Percentiles rank a stretch among this genome's conserved stretches.
These are phyloP conservation scores for Handroanthus guayacan DNA, from an alignment of 257 asterid species.

Conservation along the genomic window DNA sequence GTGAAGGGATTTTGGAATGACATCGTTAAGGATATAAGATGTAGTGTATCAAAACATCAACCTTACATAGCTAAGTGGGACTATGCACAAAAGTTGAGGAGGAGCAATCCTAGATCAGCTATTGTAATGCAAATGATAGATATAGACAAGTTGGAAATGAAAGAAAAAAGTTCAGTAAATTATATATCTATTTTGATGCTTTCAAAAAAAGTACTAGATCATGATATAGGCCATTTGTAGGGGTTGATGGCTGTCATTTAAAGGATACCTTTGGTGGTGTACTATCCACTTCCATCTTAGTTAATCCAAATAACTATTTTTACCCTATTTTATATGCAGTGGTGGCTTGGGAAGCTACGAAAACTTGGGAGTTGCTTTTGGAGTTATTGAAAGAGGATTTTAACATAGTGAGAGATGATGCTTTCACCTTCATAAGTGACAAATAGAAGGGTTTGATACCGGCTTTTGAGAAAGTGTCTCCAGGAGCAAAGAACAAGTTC, in stretches of 20 bases:
- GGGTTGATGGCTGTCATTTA: not conserved
- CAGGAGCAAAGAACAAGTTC: not conserved
- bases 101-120: not conserved
- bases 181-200: not conserved
- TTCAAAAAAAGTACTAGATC: not conserved
- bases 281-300: not conserved
- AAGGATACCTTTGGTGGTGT: not conserved
- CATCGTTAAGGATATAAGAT: not conserved
- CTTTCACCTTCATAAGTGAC: not conserved
- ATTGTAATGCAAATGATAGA: not conserved
- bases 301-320: not conserved
- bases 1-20: not conserved
- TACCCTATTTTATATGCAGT: not conserved
- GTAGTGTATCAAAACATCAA: not conserved
- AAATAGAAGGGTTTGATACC: not conserved
- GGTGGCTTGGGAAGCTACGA: not conserved
- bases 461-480: not conserved
- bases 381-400: not conserved
- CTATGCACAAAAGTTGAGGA: not conserved
- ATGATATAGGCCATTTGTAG: not conserved
- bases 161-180: no score
- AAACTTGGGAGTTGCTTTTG: not conserved
- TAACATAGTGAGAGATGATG: not conserved
- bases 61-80: not conserved
- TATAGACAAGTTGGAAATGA: not conserved